Evolutionary conservation across 371 early-diverging fungal species (phyloP), one percentile per base, ranked within the genome.

Genomic region (Capillidium rhysosporum): DNA sequence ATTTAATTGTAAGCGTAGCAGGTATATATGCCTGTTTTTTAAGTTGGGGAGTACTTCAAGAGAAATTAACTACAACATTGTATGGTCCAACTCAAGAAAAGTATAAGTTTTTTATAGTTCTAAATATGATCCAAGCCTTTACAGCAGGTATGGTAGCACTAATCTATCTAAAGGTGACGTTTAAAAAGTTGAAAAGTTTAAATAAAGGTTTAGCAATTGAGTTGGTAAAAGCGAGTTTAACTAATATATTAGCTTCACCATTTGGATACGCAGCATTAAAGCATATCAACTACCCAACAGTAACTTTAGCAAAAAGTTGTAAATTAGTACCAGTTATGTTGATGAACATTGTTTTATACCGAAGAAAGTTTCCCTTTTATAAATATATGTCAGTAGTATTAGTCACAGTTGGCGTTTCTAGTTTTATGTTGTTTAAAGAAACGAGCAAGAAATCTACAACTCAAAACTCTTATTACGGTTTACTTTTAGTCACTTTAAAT

Each of bases 291-390:
- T 98, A 95, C 67, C 96, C 95, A 20, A 97, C 97, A 18, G 74
- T 97, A 76, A 88, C 91, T 41, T 70, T 98, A 31, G 93, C 92
- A 54, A 95, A 97, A 65, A 88, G 92, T 21, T 95, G 98, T 71
- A 98, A 98, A 62, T 78, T 98, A 31, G 75, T 98, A 7, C 98
- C 98, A 1, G 92, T 97, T 28, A 76, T 95, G 73, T 49, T 92
- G 55, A 93, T 95, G 91, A 90, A 87, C 66, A 76, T 88, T 46
- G 46, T 97, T 24, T 72, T 98, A 28, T 91, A 95, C 65, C 78
- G 88, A 25, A 76, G 84, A 38, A 75, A 73, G 29, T 89, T 86
- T 57, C 84, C 89, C 0, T 52, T 70, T 18, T 76, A 86, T 66
- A 89, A 92, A 66, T 90, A 91, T 56, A 59, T 84, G 4, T 81